A percentile compares a stretch with the other conserved stretches of the same genome.
Conservation (phyloP, 768 basidiomycete genomes). For the Collybia sordida region DNA sequence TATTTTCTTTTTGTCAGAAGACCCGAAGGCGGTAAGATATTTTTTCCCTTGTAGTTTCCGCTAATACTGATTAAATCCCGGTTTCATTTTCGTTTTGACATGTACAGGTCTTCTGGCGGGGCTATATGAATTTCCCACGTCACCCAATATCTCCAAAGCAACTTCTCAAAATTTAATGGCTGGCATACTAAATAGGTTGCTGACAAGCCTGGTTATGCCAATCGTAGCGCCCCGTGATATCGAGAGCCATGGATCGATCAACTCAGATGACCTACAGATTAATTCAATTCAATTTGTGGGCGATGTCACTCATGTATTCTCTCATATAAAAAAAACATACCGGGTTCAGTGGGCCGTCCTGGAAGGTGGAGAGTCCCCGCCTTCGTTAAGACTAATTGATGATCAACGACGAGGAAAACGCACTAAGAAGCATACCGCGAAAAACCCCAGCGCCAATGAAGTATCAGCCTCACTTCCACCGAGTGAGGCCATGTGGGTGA, state of each 20-base stretch:
- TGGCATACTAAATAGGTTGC: constrained; percentile 33
- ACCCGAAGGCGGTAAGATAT: constrained; percentile 72
- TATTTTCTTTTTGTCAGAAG: constrained; percentile 79
- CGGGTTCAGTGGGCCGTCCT: constrained; percentile 70
- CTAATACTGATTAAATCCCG: constrained; percentile 4
- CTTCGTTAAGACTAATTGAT: constrained; percentile 21
- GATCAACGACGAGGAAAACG: constrained; percentile 10
- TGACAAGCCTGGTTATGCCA: constrained; percentile 41
- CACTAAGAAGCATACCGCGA: constrained; percentile 13
- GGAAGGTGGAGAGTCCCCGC: constrained; percentile 52
- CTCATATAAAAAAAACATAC: constrained; percentile 88
- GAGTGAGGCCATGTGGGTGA: constrained; percentile 47
- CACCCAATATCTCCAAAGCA: constrained; percentile 48
- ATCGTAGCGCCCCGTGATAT: constrained; percentile 18
- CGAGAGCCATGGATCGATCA: constrained; percentile 5
- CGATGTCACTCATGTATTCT: constrained; percentile 81
- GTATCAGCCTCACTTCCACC: constrained; percentile 4
- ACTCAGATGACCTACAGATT: constrained; percentile 27
- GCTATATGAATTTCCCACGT: constrained; percentile 83
- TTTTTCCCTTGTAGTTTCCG: constrained; percentile 1
- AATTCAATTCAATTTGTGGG: constrained; percentile 51
- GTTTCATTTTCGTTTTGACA: constrained; percentile 6
- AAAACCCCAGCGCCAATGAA: background rate
- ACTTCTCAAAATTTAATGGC: constrained; percentile 39
- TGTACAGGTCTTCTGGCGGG: constrained; percentile 83